Evolutionary conservation across 2,329 filamentous ascomycete species (phyloP).

Genomic region (Rhynchosporium agropyri): DNA sequence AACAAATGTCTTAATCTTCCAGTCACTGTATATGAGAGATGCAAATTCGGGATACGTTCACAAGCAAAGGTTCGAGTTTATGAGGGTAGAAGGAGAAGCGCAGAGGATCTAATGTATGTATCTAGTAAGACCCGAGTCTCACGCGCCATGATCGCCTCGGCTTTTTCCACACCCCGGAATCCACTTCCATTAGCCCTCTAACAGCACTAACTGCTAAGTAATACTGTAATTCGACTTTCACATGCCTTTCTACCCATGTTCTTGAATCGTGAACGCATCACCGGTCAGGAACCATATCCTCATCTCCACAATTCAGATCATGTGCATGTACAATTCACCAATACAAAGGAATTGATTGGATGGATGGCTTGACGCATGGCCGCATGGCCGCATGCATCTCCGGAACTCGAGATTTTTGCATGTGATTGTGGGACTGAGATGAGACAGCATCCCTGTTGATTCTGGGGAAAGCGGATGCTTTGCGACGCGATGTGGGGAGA

Average conservation of each 20-base stretch:
- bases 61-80: neutral
- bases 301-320: neutral
- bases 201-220: neutral
- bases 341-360: neutral
- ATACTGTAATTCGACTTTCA: neutral
- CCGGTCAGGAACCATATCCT: constrained; percentile 1
- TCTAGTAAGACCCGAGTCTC: too few relatives aligned
- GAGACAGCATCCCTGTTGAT: too few relatives aligned
- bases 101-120: neutral
- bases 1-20: neutral
- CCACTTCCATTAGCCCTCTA: neutral
- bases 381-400: too few relatives aligned
- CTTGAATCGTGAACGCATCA: constrained; percentile 5
- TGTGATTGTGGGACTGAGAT: too few relatives aligned
- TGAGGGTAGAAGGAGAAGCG: neutral
- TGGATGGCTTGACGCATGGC: neutral
- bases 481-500: too few relatives aligned
- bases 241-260: neutral
- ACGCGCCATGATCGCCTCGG: too few relatives aligned
- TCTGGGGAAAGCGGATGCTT: too few relatives aligned
- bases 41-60: neutral
- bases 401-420: too few relatives aligned
- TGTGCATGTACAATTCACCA: constrained; percentile 9
- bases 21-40: neutral
- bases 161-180: neutral